These are phyloP conservation scores for Sequoia sempervirens DNA, from an alignment of 75 land plant genomes.

Conservation along the genomic window DNA sequence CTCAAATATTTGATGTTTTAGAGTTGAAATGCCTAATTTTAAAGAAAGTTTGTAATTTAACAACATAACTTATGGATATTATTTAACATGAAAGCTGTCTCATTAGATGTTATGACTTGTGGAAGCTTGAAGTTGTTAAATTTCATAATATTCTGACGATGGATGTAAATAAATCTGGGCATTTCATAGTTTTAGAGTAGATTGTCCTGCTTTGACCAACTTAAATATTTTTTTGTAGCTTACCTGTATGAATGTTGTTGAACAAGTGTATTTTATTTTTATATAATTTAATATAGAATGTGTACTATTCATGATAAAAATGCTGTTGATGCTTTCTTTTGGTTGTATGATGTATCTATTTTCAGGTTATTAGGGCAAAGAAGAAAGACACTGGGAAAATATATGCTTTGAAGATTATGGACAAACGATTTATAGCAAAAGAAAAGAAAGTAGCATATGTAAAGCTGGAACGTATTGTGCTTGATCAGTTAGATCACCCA, in stretches of 20 bases:
- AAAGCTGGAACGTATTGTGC: constrained; percentile 91
- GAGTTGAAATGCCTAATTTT: too few relatives aligned
- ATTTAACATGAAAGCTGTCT: not conserved
- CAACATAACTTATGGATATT: too few relatives aligned
- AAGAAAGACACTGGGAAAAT: constrained; percentile 88
- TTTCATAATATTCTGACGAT: not conserved
- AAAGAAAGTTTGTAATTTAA: not conserved
- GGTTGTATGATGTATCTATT: constrained; percentile 4
- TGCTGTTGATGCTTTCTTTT: not conserved
- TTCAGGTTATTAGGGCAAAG: constrained; percentile 85
- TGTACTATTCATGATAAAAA: not conserved
- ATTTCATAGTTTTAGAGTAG: not conserved
- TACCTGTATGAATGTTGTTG: not conserved
- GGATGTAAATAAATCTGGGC: not conserved
- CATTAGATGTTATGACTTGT: not conserved
- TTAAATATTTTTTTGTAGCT: not conserved
- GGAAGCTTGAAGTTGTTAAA: not conserved
- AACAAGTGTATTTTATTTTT: not conserved
- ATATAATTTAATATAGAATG: not conserved
- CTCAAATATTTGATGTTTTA: not conserved
- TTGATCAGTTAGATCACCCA: constrained; percentile 97
- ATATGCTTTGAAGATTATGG: constrained; percentile 97
- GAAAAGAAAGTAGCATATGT: constrained; percentile 91
- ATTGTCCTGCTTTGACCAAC: not conserved
- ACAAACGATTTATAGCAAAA: constrained; percentile 89